Evolutionary conservation across 805 yeast species (phyloP).

Genomic region (Wickerhamiella kurtzmanii): DNA sequence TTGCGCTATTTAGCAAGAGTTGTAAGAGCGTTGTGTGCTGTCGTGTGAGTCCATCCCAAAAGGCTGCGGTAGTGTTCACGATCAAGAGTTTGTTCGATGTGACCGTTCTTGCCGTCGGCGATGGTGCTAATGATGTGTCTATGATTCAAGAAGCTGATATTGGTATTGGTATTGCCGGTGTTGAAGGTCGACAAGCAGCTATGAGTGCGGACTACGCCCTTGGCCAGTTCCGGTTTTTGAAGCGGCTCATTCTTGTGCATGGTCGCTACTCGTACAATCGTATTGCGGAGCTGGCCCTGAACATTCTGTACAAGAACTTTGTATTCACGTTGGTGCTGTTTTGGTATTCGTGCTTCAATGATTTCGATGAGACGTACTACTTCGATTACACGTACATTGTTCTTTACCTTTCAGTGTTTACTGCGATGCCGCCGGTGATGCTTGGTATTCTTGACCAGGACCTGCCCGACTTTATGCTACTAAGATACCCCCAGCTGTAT

Average conservation of each 20-base stretch:
- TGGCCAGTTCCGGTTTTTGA: conserved; percentile 62
- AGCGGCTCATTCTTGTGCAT: conserved; percentile 55
- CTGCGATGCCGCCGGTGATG: conserved; percentile 64
- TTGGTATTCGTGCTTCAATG: conserved; percentile 59
- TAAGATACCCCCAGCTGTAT: conserved; percentile 59
- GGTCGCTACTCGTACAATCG: conserved; percentile 77
- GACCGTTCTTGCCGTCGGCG: conserved; percentile 72
- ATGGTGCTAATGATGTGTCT: conserved; percentile 78
- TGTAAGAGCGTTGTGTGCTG: conserved; percentile 72
- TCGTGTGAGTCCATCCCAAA: conserved; percentile 73
- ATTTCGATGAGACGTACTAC: conserved; percentile 64
- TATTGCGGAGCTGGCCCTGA: conserved; percentile 63
- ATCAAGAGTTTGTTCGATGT: conserved; percentile 53
- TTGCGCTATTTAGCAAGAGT: conserved; percentile 57
- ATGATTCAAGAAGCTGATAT: conserved; percentile 80
- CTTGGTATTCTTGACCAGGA: conserved; percentile 68
- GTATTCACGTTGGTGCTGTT: conserved; percentile 60
- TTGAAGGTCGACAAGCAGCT: conserved; percentile 77
- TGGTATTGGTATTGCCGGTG: conserved; percentile 80
- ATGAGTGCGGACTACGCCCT: conserved; percentile 77
- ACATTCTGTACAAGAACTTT: conserved; percentile 65
- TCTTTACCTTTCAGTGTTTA: conserved; percentile 68
- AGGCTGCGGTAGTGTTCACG: conserved; percentile 57
- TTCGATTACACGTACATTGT: conserved; percentile 67
- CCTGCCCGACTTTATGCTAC: conserved; percentile 48